Evolutionary conservation across 192 early-diverging fungal species (phyloP).

Genomic region (Jimgerdemannia lactiflua): DNA sequence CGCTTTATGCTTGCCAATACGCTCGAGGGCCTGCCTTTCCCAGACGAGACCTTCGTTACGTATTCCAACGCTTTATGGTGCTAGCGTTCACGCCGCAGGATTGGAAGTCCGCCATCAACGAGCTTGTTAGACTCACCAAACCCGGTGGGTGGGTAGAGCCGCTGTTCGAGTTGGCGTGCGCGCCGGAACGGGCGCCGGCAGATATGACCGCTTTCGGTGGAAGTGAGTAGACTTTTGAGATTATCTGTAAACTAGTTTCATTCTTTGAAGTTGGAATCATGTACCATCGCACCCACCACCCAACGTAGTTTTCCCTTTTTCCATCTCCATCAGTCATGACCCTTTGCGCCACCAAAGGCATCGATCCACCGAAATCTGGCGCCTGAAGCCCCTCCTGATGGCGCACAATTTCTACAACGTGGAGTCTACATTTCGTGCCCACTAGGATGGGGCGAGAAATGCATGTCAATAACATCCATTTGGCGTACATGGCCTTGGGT

Average conservation of each 20-base stretch:
- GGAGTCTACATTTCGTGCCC: constrained; percentile 19
- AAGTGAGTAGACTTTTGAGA: not conserved
- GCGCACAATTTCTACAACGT: not conserved
- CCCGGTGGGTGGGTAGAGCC: not conserved
- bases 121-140: constrained; percentile 6
- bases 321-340: not conserved
- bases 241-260: too few species aligned
- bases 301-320: too few species aligned
- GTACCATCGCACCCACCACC: not conserved
- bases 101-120: constrained; percentile 7
- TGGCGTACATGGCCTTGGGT: not conserved
- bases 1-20: constrained; percentile 24
- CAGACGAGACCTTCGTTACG: constrained; percentile 37
- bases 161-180: not conserved
- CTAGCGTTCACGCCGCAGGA: constrained; percentile 33
- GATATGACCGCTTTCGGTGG: not conserved
- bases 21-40: constrained; percentile 32
- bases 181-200: not conserved
- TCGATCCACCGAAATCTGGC: too few species aligned
- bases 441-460: constrained; percentile 23
- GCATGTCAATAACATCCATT: not conserved
- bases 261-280: not conserved
- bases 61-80: constrained; percentile 33
- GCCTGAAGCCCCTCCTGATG: not conserved
- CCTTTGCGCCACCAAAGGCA: not conserved